Evolutionary conservation across 768 basidiomycete species (phyloP).

Genomic region (Cystofilobasidium ferigula): DNA sequence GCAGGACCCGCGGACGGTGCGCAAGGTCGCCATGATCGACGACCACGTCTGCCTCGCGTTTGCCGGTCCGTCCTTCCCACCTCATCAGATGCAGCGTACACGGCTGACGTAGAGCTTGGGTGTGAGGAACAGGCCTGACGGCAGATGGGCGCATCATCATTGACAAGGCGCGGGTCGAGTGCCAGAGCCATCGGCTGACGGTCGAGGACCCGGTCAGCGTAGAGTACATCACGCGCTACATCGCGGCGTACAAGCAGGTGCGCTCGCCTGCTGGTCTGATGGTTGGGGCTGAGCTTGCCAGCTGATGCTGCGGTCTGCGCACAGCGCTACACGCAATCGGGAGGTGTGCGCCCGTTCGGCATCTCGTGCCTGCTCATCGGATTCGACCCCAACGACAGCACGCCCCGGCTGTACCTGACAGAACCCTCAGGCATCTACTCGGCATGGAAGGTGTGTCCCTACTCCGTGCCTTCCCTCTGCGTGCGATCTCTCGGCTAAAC

Average conservation of each 20-base stretch:
- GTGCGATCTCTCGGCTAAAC: no score
- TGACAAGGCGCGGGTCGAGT: constrained; percentile 95
- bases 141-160: constrained; percentile 96
- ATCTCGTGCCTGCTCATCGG: constrained; percentile 94
- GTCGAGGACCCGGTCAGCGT: constrained; percentile 97
- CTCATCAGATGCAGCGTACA: constrained; percentile 43
- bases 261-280: constrained; percentile 25
- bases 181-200: constrained; percentile 89
- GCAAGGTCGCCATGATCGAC: constrained; percentile 97
- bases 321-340: constrained; percentile 94
- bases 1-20: constrained; percentile 92
- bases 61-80: constrained; percentile 74
- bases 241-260: constrained; percentile 98
- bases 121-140: constrained; percentile 58
- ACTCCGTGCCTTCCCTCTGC: no score
- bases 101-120: constrained; percentile 23
- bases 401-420: constrained; percentile 85
- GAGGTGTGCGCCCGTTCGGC: constrained; percentile 95
- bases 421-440: constrained; percentile 97
- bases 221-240: constrained; percentile 94
- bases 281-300: not conserved
- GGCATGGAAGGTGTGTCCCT: constrained; percentile 75
- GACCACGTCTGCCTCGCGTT: constrained; percentile 96
- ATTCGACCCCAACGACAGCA: constrained; percentile 83
- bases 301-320: not conserved